Evolutionary conservation across 306 rosid species (phyloP), one percentile per base, ranked within the genome.

Genomic region (Biancaea sappan): DNA sequence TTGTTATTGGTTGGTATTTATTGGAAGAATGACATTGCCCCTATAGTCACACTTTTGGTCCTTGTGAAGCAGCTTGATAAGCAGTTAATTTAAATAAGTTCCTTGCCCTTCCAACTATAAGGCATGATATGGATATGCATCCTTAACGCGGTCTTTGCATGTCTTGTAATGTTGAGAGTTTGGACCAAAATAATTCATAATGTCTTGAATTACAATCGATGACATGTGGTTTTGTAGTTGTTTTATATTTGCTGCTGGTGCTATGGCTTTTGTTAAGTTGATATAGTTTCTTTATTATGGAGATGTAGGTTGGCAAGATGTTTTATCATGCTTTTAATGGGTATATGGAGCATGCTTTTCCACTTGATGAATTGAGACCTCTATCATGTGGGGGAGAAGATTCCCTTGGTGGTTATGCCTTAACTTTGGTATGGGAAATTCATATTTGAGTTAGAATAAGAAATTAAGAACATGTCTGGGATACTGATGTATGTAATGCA

Each of bases 241-340:
- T 44, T 47, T 47, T 68, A 25, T 29, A 10, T 50, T 18, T 63
- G 24, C 40, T 59, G 25, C 34, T 69, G 11, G 35, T n/a, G 26
- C 22, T 31, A n/a, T n/a, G 19, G 37, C 11, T 65, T 2, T 21
- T 10, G 43, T 29, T 63, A 32, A 19, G 43, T 70, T 15, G 12
- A 25, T 15, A 28, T 35, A 34, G 74, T 25, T 53, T 18, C 63
- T 70, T 52, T 37, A 6, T 52, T 35, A 9, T 52, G 37, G 3
- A 51, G 46, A 66, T 88, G 62, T 54, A 89, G 94, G 98, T 90
- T 32, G 71, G 84, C 51, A 96, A 87, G 31, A 94, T 94, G 97
- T 94, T 94, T 77, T 94, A 94, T 83, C 98, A 94, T 77, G 98
- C 96, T 77, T 94, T 94, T 40, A 81, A 94, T 83, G 96, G 97